Conservation (phyloP, 2,329 filamentous ascomycete genomes). For the Claviceps humidiphila region DNA sequence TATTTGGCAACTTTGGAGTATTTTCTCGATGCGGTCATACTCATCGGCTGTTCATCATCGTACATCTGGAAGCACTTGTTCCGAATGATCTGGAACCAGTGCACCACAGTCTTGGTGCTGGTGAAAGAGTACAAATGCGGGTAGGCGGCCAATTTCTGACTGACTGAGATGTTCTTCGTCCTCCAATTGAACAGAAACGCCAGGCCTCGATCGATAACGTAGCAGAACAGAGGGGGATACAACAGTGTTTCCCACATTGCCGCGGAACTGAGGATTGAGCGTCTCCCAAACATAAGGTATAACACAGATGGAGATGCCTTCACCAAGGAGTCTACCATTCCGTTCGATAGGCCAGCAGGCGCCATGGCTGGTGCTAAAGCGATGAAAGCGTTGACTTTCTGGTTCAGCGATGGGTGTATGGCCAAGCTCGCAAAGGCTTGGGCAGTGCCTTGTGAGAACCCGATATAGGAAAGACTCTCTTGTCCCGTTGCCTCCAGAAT, state of each 20-base stretch:
- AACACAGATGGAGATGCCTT: conserved; percentile 88
- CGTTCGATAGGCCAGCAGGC: conserved; percentile 77
- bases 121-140: conserved; percentile 94
- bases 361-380: conserved; percentile 94
- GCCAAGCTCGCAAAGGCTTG: conserved; percentile 91
- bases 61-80: conserved; percentile 97
- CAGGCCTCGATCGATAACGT: conserved; percentile 70
- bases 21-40: conserved; percentile 56
- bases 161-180: conserved; percentile 65
- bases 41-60: conserved; percentile 77
- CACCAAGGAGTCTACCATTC: conserved; percentile 81
- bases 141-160: conserved; percentile 91
- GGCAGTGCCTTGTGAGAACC: conserved; percentile 92
- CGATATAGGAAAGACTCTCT: conserved; percentile 81
- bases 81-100: conserved; percentile 99
- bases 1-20: conserved; percentile 97
- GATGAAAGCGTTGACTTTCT: conserved; percentile 91
- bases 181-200: conserved; percentile 83
- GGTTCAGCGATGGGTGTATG: conserved; percentile 83
- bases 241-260: conserved; percentile 96
- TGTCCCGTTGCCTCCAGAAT: conserved; percentile 75
- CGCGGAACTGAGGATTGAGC: conserved; percentile 80
- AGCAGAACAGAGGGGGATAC: conserved; percentile 86
- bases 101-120: conserved; percentile 90
- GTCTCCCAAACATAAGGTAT: conserved; percentile 82